A percentile compares a stretch with the other conserved stretches of the same genome.
Conservation (phyloP, 2,329 filamentous ascomycete species). For the Chrysoporthe deuterocubensis region DNA sequence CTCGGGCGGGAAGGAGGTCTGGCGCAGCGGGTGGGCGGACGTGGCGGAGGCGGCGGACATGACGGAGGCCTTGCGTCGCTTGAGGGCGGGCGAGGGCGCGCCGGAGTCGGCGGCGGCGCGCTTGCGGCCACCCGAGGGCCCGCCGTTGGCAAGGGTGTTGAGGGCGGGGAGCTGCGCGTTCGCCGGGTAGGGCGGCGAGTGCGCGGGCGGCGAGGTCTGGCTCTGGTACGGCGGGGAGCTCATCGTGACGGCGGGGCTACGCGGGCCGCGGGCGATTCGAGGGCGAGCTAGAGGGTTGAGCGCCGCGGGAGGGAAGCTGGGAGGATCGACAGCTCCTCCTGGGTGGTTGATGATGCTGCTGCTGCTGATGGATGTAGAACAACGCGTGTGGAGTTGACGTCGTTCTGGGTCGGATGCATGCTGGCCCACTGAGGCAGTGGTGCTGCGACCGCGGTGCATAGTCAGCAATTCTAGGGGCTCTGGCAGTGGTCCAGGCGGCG, state of each 20-base stretch:
- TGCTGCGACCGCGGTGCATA: background rate
- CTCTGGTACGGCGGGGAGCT: conserved; percentile 58
- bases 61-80: conserved; percentile 73
- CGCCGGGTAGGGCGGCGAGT: conserved; percentile 59
- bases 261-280: background rate
- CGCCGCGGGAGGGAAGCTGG: background rate
- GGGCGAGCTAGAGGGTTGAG: background rate
- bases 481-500: too few species aligned
- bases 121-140: conserved; percentile 60
- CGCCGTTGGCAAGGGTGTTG: conserved; percentile 22
- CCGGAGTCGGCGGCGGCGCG: conserved; percentile 57
- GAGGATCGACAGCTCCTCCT: background rate
- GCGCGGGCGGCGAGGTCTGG: conserved; percentile 52
- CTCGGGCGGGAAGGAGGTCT: conserved; percentile 79
- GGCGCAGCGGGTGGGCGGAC: conserved; percentile 72
- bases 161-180: conserved; percentile 52
- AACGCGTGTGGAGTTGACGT: too few species aligned
- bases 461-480: background rate
- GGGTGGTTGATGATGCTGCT: too few species aligned
- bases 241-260: conserved; percentile 41
- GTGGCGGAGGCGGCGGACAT: conserved; percentile 56
- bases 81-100: conserved; percentile 53
- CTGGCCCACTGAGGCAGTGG: too few species aligned
- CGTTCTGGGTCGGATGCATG: too few species aligned
- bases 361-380: too few species aligned